Evolutionary conservation across 306 rosid species (phyloP).

Genomic region (Adenanthera pavonina): DNA sequence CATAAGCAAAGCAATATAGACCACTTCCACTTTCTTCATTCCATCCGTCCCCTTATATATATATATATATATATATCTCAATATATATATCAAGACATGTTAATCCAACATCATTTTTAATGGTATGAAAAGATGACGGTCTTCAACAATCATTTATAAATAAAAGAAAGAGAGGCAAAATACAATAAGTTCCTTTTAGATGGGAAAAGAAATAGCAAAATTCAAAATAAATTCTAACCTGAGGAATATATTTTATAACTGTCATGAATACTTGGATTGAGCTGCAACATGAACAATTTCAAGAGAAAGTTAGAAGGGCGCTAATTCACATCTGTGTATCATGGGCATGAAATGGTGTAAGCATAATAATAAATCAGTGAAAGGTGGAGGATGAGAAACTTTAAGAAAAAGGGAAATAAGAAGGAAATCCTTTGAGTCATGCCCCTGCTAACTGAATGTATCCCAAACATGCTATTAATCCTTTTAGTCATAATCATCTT

Average conservation of each 20-base stretch:
- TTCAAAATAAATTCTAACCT: constrained; percentile 59
- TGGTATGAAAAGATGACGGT: background rate
- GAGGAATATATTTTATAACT: constrained; percentile 84
- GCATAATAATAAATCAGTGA: background rate
- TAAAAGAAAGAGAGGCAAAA: background rate
- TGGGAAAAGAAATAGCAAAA: background rate
- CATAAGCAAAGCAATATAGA: constrained; percentile 9
- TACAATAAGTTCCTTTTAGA: background rate
- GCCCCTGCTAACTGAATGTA: background rate
- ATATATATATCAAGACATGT: background rate
- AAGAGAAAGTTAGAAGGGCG: constrained; percentile 44
- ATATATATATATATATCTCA: no score
- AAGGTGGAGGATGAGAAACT: background rate
- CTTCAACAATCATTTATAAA: constrained; percentile 1
- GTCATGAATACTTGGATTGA: constrained; percentile 89
- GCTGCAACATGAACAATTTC: constrained; percentile 59
- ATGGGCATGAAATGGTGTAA: background rate
- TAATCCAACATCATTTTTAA: background rate
- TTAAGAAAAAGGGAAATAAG: background rate
- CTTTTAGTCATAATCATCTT: background rate
- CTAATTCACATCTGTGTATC: constrained; percentile 25
- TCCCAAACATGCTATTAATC: background rate
- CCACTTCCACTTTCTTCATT: background rate
- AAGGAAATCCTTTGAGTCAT: background rate
- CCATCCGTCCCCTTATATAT: no score